These are phyloP conservation scores for Cynara cardunculus DNA, from an alignment of 129 eudicot species.

Conservation along the genomic window DNA sequence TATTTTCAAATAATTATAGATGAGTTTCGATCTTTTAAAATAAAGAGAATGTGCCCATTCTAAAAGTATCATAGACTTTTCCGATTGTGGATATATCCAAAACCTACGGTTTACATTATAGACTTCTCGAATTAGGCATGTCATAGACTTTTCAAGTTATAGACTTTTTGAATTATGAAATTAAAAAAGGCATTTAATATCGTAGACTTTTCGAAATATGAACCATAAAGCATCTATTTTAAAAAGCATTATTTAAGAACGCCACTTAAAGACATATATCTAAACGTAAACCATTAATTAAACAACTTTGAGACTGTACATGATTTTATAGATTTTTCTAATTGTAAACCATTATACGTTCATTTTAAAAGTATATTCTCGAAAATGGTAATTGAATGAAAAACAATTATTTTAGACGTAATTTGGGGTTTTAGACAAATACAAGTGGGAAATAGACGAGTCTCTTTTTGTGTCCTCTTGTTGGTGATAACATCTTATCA, in stretches of 20 bases:
- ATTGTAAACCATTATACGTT: neutral
- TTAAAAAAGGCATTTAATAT: too few relatives aligned
- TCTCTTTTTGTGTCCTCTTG: neutral
- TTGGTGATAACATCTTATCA: neutral
- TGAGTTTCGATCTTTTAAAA: neutral
- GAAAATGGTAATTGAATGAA: neutral
- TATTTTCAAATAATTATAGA: neutral
- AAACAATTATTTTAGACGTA: neutral
- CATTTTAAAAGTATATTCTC: neutral
- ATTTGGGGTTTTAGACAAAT: too few relatives aligned
- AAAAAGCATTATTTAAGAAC: too few relatives aligned
- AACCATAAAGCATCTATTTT: neutral
- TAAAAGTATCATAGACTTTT: too few relatives aligned
- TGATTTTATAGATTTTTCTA: neutral
- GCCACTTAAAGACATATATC: neutral
- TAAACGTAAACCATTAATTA: neutral
- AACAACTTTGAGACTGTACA: neutral
- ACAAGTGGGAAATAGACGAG: neutral
- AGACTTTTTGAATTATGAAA: too few relatives aligned
- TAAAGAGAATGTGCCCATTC: too few relatives aligned
- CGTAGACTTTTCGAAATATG: too few relatives aligned
- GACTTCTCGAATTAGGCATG: too few relatives aligned
- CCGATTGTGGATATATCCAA: too few relatives aligned
- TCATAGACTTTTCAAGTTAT: too few relatives aligned
- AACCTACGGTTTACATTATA: too few relatives aligned